phyloP scores from a whole-genome alignment of 768 basidiomycete genomes.

The Boletus reticuloceps region DNA sequence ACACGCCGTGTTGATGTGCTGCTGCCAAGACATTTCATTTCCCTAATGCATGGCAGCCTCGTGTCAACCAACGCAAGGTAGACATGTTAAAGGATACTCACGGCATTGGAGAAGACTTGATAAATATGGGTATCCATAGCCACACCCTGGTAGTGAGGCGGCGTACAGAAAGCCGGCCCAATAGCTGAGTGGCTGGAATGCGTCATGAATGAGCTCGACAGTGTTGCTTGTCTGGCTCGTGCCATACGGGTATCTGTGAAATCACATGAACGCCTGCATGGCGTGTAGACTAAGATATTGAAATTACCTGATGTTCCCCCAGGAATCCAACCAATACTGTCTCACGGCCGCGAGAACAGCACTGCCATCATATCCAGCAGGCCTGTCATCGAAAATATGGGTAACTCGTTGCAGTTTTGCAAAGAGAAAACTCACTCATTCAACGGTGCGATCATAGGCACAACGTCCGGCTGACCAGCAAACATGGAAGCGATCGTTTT shows the following conservation, averaged over 20 bases:
- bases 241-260: conserved; percentile 40
- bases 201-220: conserved; percentile 70
- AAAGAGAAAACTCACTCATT: conserved; percentile 57
- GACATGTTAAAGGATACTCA: conserved; percentile 32
- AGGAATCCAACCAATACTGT: conserved; percentile 76
- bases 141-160: conserved; percentile 58
- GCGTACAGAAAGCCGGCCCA: conserved; percentile 64
- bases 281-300: background rate
- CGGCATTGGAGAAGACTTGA: conserved; percentile 64
- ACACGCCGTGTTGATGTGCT: conserved; percentile 67
- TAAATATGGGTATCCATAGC: conserved; percentile 81
- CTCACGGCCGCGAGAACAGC: conserved; percentile 47
- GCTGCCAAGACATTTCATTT: conserved; percentile 42
- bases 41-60: conserved; percentile 36
- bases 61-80: background rate
- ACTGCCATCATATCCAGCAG: conserved; percentile 63
- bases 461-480: conserved; percentile 48
- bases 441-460: conserved; percentile 68
- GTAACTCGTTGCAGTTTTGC: background rate
- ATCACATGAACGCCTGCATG: background rate
- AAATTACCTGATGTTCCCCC: conserved; percentile 63
- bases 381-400: conserved; percentile 40
- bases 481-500: conserved; percentile 60
- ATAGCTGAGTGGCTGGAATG: conserved; percentile 70
- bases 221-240: conserved; percentile 50